Evolutionary conservation across 805 yeast genomes (phyloP).

Genomic region (Komagataella pseudopastoris): DNA sequence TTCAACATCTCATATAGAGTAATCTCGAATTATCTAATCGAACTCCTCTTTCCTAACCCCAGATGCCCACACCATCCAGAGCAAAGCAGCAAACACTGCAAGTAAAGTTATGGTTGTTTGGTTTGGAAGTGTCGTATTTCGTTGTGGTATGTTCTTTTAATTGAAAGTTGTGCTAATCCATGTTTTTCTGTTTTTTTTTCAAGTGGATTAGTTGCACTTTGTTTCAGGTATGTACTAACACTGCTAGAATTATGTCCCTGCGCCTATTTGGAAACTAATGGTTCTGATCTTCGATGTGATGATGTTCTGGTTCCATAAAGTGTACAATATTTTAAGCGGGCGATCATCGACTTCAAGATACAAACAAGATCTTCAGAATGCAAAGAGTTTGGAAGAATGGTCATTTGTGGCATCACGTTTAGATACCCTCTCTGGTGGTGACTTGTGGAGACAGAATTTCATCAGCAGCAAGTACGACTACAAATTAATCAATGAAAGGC

Average conservation of each 20-base stretch:
- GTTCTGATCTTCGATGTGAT: constrained; percentile 28
- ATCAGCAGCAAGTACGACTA: constrained; percentile 76
- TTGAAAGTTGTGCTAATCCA: neutral
- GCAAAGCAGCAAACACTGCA: neutral
- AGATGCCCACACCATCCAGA: neutral
- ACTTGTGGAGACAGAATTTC: constrained; percentile 72
- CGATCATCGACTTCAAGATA: constrained; percentile 33
- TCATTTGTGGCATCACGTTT: constrained; percentile 33
- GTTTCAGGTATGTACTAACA: neutral
- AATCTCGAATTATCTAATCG: neutral
- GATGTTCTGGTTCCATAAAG: constrained; percentile 30
- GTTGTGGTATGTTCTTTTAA: neutral
- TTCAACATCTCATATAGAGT: neutral
- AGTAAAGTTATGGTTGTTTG: neutral
- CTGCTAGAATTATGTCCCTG: constrained; percentile 10
- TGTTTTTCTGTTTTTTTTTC: no score
- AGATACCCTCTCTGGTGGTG: constrained; percentile 38
- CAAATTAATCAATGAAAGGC: constrained; percentile 62
- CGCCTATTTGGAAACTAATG: constrained; percentile 12
- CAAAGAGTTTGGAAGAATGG: constrained; percentile 62
- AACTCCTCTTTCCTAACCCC: neutral
- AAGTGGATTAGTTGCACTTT: neutral
- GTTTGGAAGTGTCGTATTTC: neutral
- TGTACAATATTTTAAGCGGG: constrained; percentile 20
- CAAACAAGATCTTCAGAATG: constrained; percentile 32